Evolutionary conservation across 2,329 filamentous ascomycete genomes (phyloP).

Genomic region (Stenocarpella maydis): DNA sequence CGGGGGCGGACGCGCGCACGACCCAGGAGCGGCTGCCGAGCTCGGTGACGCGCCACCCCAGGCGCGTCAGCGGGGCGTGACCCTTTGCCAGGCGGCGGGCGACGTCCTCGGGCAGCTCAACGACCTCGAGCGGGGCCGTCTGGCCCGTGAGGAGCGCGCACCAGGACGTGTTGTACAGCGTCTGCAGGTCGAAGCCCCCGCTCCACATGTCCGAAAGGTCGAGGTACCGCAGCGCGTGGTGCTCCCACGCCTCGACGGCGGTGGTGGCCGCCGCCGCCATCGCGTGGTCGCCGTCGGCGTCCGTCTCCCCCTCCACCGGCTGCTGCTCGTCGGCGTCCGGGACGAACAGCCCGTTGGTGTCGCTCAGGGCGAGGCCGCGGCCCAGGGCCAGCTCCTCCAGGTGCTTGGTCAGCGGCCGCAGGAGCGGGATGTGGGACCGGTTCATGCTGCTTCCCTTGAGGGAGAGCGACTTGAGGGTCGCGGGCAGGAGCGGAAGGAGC

Average conservation of each 20-base stretch:
- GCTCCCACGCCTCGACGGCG: constrained; percentile 52
- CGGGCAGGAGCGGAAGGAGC: constrained; percentile 72
- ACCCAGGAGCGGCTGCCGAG: constrained; percentile 73
- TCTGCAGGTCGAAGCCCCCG: constrained; percentile 66
- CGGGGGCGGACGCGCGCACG: constrained; percentile 61
- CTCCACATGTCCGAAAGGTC: constrained; percentile 77
- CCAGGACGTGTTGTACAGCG: constrained; percentile 55
- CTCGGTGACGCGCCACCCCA: constrained; percentile 77
- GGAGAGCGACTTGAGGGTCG: constrained; percentile 75
- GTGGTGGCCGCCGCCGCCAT: constrained; percentile 31
- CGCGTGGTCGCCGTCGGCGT: constrained; percentile 30
- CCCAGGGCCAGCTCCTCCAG: constrained; percentile 81
- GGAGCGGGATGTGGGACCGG: constrained; percentile 66
- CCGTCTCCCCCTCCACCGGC: background rate
- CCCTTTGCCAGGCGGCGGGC: constrained; percentile 71
- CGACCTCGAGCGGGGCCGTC: constrained; percentile 75
- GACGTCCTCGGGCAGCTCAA: constrained; percentile 77
- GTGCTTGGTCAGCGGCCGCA: constrained; percentile 73
- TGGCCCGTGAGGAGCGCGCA: constrained; percentile 65
- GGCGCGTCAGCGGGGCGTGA: constrained; percentile 63
- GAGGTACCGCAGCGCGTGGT: constrained; percentile 74
- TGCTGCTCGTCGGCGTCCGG: constrained; percentile 48
- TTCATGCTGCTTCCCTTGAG: constrained; percentile 78
- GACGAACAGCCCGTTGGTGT: constrained; percentile 72
- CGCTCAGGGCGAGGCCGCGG: constrained; percentile 69